phyloP scores from a whole-genome alignment of 257 asterid species.

The Solanum pinnatisectum region DNA sequence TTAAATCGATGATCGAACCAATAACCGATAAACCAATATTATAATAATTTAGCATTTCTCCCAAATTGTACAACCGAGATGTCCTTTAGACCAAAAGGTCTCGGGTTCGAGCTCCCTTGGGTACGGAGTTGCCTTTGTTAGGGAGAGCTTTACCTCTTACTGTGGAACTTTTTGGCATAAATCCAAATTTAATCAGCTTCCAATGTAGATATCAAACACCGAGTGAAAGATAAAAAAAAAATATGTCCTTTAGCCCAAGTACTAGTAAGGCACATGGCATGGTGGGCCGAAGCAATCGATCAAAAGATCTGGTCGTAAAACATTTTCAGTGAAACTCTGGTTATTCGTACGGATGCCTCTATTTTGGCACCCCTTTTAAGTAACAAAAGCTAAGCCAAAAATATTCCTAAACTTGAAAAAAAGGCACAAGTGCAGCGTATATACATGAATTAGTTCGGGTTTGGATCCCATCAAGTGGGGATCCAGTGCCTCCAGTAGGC shows the following conservation, averaged over 20 bases:
- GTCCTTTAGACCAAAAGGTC: no score
- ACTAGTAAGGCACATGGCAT: background rate
- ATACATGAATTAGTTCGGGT: no score
- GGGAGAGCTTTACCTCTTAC: no score
- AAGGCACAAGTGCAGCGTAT: background rate
- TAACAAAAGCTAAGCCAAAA: background rate
- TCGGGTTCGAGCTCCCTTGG: no score
- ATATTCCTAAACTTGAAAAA: background rate
- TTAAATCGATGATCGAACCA: background rate
- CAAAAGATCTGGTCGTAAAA: background rate
- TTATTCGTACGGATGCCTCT: background rate
- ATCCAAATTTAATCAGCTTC: no score
- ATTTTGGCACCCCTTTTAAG: background rate
- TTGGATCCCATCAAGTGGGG: background rate
- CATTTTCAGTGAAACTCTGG: background rate
- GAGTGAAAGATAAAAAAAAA: no score
- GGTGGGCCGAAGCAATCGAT: background rate
- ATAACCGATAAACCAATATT: background rate
- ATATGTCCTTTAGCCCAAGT: background rate
- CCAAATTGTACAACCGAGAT: no score
- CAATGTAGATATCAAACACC: no score
- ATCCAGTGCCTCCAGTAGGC: background rate
- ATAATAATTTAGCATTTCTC: no score
- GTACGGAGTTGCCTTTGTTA: no score
- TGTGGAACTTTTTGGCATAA: no score